These are phyloP conservation scores for Aureobasidium sp. DNA, from an alignment of 2,329 filamentous ascomycete species.

Conservation along the genomic window DNA sequence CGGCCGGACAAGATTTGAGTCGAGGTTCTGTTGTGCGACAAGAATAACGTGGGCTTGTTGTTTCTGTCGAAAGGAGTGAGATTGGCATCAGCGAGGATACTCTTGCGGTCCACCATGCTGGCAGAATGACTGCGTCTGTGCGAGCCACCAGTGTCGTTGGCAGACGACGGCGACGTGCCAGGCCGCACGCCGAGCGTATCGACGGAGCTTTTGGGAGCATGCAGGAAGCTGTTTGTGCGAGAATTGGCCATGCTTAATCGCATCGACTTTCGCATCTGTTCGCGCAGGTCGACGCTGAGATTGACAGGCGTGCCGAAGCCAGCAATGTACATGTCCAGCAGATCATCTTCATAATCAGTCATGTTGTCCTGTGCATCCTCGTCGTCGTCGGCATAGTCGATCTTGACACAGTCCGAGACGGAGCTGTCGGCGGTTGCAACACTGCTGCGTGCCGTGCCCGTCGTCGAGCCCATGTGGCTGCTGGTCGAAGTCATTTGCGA, in stretches of 20 bases:
- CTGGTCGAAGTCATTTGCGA: slow-evolving; percentile 53
- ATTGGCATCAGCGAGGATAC: slow-evolving; percentile 4
- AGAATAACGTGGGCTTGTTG: background rate
- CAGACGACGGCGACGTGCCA: slow-evolving; percentile 18
- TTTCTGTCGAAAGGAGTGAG: slow-evolving; percentile 9
- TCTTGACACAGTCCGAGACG: slow-evolving; percentile 61
- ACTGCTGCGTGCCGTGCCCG: slow-evolving; percentile 75
- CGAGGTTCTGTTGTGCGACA: slow-evolving; percentile 8
- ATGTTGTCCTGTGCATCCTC: slow-evolving; percentile 48
- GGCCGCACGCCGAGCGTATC: slow-evolving; percentile 3
- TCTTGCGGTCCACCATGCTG: slow-evolving; percentile 9
- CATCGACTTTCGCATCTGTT: slow-evolving; percentile 1
- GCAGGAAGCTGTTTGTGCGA: background rate
- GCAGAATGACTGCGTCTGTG: slow-evolving; percentile 18
- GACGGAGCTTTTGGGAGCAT: background rate
- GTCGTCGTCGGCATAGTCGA: slow-evolving; percentile 20
- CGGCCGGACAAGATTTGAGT: slow-evolving; percentile 8
- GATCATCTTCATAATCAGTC: slow-evolving; percentile 33
- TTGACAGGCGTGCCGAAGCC: slow-evolving; percentile 38
- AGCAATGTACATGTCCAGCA: slow-evolving; percentile 54
- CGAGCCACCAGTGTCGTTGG: slow-evolving; percentile 27
- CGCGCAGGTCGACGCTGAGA: slow-evolving; percentile 5
- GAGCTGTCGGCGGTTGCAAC: slow-evolving; percentile 74
- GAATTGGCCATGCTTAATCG: slow-evolving; percentile 7
- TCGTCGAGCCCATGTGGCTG: slow-evolving; percentile 50